Conservation (phyloP, 345 rosid species). For the Euclidium syriacum region DNA sequence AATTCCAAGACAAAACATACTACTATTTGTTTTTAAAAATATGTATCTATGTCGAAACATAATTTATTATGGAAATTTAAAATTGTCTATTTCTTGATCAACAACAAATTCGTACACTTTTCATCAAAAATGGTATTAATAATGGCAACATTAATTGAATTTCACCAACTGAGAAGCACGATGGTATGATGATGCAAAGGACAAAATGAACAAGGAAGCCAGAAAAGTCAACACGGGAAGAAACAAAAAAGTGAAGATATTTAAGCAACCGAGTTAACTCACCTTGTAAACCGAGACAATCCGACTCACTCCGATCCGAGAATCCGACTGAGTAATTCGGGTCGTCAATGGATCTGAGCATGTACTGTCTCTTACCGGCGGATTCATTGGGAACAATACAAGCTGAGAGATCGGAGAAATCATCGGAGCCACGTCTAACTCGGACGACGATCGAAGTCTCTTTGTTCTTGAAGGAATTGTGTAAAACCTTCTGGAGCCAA, state of each 20-base stretch:
- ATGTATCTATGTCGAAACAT: too few species aligned
- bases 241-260: not conserved
- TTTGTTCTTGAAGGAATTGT: slow-evolving; percentile 57
- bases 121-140: not conserved
- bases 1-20: too few species aligned
- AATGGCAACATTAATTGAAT: not conserved
- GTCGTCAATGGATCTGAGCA: slow-evolving; percentile 78
- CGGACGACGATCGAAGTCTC: slow-evolving; percentile 74
- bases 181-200: not conserved
- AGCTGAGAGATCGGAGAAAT: slow-evolving; percentile 71
- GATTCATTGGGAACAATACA: slow-evolving; percentile 87
- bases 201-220: not conserved
- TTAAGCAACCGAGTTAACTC: slow-evolving; percentile 19
- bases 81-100: not conserved
- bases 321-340: slow-evolving; percentile 93
- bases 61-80: too few species aligned
- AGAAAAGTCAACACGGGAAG: slow-evolving; percentile 14
- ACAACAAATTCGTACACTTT: not conserved
- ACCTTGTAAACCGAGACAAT: slow-evolving; percentile 88
- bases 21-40: too few species aligned
- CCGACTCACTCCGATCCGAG: slow-evolving; percentile 74
- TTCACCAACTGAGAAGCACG: slow-evolving; percentile 11
- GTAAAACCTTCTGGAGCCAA: slow-evolving; percentile 78
- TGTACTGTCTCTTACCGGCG: slow-evolving; percentile 56
- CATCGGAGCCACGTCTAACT: slow-evolving; percentile 66